phyloP scores from a whole-genome alignment of 257 asterid species.

The Solanum neorickii region DNA sequence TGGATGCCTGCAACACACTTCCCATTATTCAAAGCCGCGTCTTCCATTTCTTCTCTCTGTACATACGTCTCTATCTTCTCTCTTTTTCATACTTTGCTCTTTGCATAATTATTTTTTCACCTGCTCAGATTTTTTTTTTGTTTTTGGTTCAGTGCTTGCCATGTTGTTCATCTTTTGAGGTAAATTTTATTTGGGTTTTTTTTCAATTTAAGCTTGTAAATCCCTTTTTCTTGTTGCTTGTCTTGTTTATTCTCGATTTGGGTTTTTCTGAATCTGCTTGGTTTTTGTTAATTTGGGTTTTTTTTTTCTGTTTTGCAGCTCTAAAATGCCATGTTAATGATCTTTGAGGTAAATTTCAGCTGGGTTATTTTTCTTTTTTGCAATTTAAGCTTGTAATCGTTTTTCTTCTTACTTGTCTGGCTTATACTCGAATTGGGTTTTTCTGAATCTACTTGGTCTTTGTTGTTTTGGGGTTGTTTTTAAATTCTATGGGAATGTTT shows the following conservation, averaged over 20 bases:
- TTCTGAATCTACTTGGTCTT: not conserved
- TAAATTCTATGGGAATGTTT: too few relatives aligned
- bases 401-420: not conserved
- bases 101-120: not conserved
- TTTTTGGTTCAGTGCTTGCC: not conserved
- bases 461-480: not conserved
- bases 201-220: not conserved
- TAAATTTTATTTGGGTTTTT: not conserved
- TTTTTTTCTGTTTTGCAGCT: not conserved
- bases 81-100: not conserved
- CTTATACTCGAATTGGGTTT: not conserved
- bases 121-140: not conserved
- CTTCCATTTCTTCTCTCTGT: not conserved
- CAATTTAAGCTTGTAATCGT: not conserved
- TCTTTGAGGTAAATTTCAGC: not conserved
- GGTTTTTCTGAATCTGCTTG: not conserved
- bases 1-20: not conserved
- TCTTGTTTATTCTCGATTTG: not conserved
- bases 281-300: not conserved
- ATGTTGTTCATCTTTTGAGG: not conserved
- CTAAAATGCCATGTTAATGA: not conserved
- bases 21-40: not conserved
- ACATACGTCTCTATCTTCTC: not conserved
- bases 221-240: not conserved
- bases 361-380: not conserved